Conservation (phyloP, 306 rosid species). For the Begonia loranthoides region DNA sequence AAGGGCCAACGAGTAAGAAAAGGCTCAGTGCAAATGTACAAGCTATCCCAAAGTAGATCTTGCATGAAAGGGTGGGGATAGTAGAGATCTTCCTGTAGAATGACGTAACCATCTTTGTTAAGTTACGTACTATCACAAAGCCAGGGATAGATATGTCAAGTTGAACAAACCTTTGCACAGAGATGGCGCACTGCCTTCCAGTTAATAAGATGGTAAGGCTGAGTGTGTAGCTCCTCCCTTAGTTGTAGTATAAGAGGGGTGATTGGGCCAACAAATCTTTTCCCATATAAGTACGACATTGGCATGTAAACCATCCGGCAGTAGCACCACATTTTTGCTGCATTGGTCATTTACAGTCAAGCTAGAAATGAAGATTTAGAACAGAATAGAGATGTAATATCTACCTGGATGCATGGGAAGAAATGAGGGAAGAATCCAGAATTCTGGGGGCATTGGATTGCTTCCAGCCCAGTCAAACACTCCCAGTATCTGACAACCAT, state of each 20-base stretch:
- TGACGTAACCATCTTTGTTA: not conserved
- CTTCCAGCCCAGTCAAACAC: constrained; percentile 53
- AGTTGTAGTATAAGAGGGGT: constrained; percentile 53
- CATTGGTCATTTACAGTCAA: not conserved
- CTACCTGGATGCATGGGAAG: constrained; percentile 68
- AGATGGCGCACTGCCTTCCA: constrained; percentile 57
- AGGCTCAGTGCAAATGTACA: constrained; percentile 42
- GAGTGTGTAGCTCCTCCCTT: constrained; percentile 34
- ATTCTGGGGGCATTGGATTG: constrained; percentile 81
- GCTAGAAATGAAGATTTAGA: not conserved
- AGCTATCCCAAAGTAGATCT: constrained; percentile 55
- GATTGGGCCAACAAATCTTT: constrained; percentile 58
- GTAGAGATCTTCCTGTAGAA: constrained; percentile 46
- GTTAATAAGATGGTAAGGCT: constrained; percentile 37
- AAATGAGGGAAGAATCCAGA: constrained; percentile 69
- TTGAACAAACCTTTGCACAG: constrained; percentile 29
- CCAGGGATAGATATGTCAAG: not conserved
- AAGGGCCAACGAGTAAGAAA: constrained; percentile 65
- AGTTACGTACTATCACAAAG: not conserved
- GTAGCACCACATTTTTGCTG: constrained; percentile 84
- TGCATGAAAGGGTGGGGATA: constrained; percentile 51
- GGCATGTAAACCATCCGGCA: constrained; percentile 70
- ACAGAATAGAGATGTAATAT: not conserved
- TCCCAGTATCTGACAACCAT: constrained; percentile 38
- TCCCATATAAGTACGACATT: constrained; percentile 74